Base-by-base conservation (phyloP, 768 basidiomycete genomes). In the Boletus reticulatus region DNA sequence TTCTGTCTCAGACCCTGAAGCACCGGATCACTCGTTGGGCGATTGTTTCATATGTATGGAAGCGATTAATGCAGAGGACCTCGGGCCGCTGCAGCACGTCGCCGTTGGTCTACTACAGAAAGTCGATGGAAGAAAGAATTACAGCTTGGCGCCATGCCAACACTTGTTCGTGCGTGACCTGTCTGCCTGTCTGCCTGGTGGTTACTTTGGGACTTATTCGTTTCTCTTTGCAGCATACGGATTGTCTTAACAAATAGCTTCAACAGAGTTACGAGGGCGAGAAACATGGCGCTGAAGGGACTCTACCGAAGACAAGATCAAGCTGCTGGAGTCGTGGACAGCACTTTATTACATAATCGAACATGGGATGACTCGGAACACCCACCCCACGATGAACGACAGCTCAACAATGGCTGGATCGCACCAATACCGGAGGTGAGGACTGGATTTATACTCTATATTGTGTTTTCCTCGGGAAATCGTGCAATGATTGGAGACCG, bases 11-110 rank as follows among this genome's bases (percentile, higher is more conserved):
- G 89, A 93, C 64, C 68, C 87, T 0, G 92, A 94, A 68, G 79
- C 88, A 3, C 85, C 87, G 2, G 87, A 87, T 43, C 84, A 87
- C 60, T 81, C 87, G 4, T 73, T 92, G 16, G 92, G 90, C 8
- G 92, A 95, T 66, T 97, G 94, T 63, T 84, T 92, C 7, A 95
- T 97, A 50, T 96, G 94, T 64, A 94, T 96, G 92, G 94, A 96
- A 55, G 80, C 84, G 6, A 94, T 95, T 59, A 64, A 82, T 39
- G 68, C 82, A 24, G 80, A 84, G 43, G 73, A 79, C 42, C 65
- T 72, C 7, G 64, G 75, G 43, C 74, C 70, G 9, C 63, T 72
- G 20, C 73, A 65, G 22, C 71, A 69, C 41, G 68, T 72, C 19
- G 65, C 72, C 19, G 69, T 67, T n/a, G 73, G 78, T 24, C 65